Percentiles rank a stretch among this genome's conserved stretches.
phyloP scores from a whole-genome alignment of 257 asterid species.

The Asclepias syriaca region DNA sequence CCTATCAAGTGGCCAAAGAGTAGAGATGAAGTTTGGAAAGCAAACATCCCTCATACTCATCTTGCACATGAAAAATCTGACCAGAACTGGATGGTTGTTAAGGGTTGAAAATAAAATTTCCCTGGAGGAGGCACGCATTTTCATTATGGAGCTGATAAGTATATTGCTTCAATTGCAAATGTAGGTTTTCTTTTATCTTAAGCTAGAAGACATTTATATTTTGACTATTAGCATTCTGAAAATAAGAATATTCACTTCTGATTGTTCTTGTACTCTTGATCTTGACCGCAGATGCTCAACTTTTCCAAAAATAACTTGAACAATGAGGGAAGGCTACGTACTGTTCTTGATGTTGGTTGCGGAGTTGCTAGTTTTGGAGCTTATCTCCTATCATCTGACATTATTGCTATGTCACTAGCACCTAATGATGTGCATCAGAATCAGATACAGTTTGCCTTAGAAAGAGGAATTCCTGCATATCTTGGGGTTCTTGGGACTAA shows the following conservation, averaged over 20 bases:
- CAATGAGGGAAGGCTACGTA: slow-evolving; percentile 70
- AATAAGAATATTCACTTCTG: background rate
- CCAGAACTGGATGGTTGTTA: slow-evolving; percentile 98
- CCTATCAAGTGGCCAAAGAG: slow-evolving; percentile 95
- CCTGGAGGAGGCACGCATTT: slow-evolving; percentile 99
- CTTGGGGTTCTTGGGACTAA: slow-evolving; percentile 97
- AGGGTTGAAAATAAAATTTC: slow-evolving; percentile 69
- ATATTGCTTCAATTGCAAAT: slow-evolving; percentile 84
- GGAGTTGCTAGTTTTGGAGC: slow-evolving; percentile 98
- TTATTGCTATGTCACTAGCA: slow-evolving; percentile 84
- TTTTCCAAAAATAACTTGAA: slow-evolving; percentile 64
- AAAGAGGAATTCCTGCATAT: slow-evolving; percentile 94
- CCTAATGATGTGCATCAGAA: slow-evolving; percentile 96
- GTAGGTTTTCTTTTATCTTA: slow-evolving; percentile 36
- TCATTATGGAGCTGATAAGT: slow-evolving; percentile 90
- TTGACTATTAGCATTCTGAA: background rate
- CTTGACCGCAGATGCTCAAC: slow-evolving; percentile 65
- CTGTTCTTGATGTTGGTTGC: slow-evolving; percentile 89
- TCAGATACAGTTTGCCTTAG: slow-evolving; percentile 93
- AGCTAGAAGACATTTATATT: background rate
- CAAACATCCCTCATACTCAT: slow-evolving; percentile 93
- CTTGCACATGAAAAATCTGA: slow-evolving; percentile 93
- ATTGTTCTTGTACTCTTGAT: slow-evolving; percentile 15
- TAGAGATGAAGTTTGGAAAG: slow-evolving; percentile 95
- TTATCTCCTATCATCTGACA: slow-evolving; percentile 83